Evolutionary conservation across 331 rosid species (phyloP).

Genomic region (Rhamnella rubrinervis): DNA sequence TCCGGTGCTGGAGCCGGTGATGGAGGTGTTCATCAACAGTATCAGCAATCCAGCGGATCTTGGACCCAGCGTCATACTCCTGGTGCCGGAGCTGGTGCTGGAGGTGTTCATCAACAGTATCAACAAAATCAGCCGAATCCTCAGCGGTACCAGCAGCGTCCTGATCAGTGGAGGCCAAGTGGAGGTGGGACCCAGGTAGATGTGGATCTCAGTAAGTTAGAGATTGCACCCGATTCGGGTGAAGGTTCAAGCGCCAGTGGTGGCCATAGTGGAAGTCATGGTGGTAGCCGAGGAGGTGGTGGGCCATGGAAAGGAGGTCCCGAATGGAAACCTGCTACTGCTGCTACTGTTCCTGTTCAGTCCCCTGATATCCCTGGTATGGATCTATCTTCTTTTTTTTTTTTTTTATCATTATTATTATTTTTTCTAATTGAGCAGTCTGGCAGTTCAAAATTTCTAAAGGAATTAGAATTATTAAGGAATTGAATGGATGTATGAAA

Average conservation of each 20-base stretch:
- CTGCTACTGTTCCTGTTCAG: neutral
- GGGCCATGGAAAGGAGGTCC: neutral
- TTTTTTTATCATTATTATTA: too few species aligned
- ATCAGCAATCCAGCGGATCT: neutral
- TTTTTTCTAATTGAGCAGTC: too few species aligned
- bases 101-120: too few species aligned
- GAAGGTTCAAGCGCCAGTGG: neutral
- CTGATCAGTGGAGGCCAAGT: neutral
- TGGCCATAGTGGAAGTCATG: neutral
- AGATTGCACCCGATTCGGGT: neutral
- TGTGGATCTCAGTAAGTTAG: too few species aligned
- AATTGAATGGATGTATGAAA: too few species aligned
- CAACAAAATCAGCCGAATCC: too few species aligned
- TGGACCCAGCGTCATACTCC: neutral
- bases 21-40: too few species aligned
- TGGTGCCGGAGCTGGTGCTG: too few species aligned
- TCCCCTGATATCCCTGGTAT: neutral
- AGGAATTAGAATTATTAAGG: too few species aligned
- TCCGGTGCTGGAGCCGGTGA: too few species aligned
- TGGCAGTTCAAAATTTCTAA: too few species aligned
- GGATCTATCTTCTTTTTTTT: neutral
- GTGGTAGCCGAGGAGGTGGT: conserved; percentile 15
- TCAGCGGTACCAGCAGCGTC: too few species aligned
- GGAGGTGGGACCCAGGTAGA: neutral
- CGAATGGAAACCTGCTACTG: neutral